Conservation (phyloP, 2,329 filamentous ascomycete species). For the Corniculantispora saksenae region DNA sequence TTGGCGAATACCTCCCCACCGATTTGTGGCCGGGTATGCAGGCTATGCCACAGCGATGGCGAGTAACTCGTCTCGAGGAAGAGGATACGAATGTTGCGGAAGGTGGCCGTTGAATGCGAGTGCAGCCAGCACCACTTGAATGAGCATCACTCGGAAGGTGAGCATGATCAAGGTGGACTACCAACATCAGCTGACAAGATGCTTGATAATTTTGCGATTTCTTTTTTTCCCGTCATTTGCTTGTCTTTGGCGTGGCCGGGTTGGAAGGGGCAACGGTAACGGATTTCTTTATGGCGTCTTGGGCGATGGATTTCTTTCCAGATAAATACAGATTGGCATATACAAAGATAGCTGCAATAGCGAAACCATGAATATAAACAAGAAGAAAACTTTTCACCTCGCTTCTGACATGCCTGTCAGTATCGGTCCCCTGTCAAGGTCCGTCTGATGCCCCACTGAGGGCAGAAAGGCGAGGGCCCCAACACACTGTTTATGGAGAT, state of each 20-base stretch:
- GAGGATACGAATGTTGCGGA: constrained; percentile 22
- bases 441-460: not conserved
- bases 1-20: constrained; percentile 82
- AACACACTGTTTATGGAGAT: not conserved
- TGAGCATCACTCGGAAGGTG: too few species aligned
- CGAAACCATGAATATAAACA: not conserved
- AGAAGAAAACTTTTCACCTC: not conserved
- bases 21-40: constrained; percentile 84
- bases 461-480: not conserved
- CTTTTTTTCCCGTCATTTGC: not conserved
- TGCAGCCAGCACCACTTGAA: too few species aligned
- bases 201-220: not conserved
- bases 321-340: constrained; percentile 17
- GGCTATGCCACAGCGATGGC: constrained; percentile 55
- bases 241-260: not conserved
- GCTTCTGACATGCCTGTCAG: not conserved
- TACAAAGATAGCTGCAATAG: constrained; percentile 6
- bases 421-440: not conserved
- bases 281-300: constrained; percentile 1
- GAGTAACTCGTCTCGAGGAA: constrained; percentile 44
- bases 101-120: not conserved
- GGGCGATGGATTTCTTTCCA: not conserved
- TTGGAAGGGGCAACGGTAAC: not conserved
- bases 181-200: not conserved
- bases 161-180: not conserved